Evolutionary conservation across 257 asterid genomes (phyloP), one percentile per base, ranked within the genome.

Genomic region (Fraxinus excelsior): DNA sequence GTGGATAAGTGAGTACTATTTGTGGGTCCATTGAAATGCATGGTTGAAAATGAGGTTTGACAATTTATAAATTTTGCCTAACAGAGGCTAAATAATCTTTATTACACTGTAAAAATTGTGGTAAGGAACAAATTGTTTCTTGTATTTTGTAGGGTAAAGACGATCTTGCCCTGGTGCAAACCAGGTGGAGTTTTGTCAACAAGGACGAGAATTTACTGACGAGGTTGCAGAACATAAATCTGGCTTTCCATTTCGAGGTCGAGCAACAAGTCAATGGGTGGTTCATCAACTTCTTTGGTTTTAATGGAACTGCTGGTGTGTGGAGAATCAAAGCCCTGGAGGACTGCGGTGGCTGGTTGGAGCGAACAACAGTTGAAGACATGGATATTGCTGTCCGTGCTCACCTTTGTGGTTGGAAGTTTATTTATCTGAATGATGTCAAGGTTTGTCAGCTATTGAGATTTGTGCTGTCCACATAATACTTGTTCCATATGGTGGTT

Each of bases 341-440:
- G 82, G 94, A 94, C 69, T 94, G 98, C 13, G 98, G 98, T 83
- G 96, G 98, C 73, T 94, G 97, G 96, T 81, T 92, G 89, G 98
- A 94, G 67, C 83, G 98, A 74, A 93, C 98, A 71, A 93, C 98
- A 12, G 98, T 93, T 71, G 98, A 93, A 82, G 97, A 92, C 85
- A 92, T 92, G 97, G 97, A 92, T 87, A 83, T 92, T 81, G 97
- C 97, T 85, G 96, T 92, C 26, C 96, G 97, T n/a, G 97, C 97
- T 73, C 97, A 92, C 80, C 87, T 92, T 73, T 87, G 92, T 78
- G 98, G 98, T 66, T 93, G 98, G 98, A 93, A 89, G 76, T 93
- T 93, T 84, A 90, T 89, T 67, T 93, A 91, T 78, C 79, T 94
- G 79, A 94, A 92, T 71, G 98, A 94, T 72, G 96, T 94, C 73